Conservation (phyloP, 495 filamentous ascomycete genomes). For the Lophiotrema nucula region DNA sequence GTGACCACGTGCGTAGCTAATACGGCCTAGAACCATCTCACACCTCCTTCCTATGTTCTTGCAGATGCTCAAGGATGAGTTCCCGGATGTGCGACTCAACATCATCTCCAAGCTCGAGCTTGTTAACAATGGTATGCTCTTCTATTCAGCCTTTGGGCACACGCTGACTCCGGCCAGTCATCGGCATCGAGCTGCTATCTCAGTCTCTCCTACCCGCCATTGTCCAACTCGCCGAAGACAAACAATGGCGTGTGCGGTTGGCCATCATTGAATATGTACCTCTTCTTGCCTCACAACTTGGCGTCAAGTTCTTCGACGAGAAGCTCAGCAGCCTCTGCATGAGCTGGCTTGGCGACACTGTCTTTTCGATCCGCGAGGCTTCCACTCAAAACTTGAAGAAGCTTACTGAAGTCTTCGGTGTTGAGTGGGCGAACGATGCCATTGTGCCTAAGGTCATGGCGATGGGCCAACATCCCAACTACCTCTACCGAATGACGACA, state of each 20-base stretch:
- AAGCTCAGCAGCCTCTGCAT: slow-evolving; percentile 94
- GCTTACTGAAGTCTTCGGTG: slow-evolving; percentile 96
- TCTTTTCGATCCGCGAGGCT: slow-evolving; percentile 96
- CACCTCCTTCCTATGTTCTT: slow-evolving; percentile 98
- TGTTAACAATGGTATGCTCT: slow-evolving; percentile 81
- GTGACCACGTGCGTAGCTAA: slow-evolving; percentile 25
- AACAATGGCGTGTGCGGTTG: slow-evolving; percentile 97
- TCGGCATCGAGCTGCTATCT: slow-evolving; percentile 94
- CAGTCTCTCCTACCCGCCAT: slow-evolving; percentile 98
- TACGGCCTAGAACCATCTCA: slow-evolving; percentile 70
- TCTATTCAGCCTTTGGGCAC: background rate
- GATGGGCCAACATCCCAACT: slow-evolving; percentile 97
- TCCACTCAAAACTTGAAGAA: slow-evolving; percentile 97
- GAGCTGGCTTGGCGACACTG: slow-evolving; percentile 98
- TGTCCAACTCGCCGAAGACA: slow-evolving; percentile 95
- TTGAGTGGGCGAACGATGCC: slow-evolving; percentile 94
- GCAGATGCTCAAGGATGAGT: slow-evolving; percentile 99
- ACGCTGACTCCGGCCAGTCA: slow-evolving; percentile 56
- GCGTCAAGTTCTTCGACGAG: slow-evolving; percentile 97
- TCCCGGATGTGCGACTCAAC: slow-evolving; percentile 94
- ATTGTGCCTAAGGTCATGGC: slow-evolving; percentile 98
- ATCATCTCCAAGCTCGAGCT: slow-evolving; percentile 98
- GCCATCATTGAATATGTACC: slow-evolving; percentile 99
- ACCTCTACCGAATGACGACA: slow-evolving; percentile 98
- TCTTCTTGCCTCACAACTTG: slow-evolving; percentile 89